Percentiles rank a stretch among this genome's conserved stretches.
Evolutionary conservation across 2,329 filamentous ascomycete genomes (phyloP).

Genomic region (Fusarium aywerte): DNA sequence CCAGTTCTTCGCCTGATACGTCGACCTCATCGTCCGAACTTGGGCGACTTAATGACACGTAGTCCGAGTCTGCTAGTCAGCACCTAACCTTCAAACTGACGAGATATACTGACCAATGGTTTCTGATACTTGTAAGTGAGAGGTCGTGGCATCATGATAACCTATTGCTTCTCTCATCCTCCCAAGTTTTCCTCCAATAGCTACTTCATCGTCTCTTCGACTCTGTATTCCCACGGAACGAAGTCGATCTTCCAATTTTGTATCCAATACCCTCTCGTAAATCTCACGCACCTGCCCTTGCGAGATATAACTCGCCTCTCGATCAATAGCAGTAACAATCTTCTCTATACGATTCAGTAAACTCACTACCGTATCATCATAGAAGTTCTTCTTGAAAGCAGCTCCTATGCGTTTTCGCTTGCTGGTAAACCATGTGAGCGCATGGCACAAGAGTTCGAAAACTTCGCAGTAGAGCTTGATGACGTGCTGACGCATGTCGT

Average conservation of each 20-base stretch:
- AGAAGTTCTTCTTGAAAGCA: background rate
- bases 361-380: background rate
- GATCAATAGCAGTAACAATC: background rate
- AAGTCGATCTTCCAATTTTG: background rate
- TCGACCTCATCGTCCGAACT: background rate
- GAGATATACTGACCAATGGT: too few species aligned
- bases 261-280: background rate
- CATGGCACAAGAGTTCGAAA: background rate
- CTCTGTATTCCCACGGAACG: background rate
- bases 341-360: background rate
- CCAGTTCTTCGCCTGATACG: background rate
- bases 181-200: background rate
- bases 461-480: background rate
- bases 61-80: too few species aligned
- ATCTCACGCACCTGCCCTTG: background rate
- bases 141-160: accelerated
- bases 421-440: background rate
- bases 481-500: background rate
- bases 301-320: background rate
- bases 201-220: background rate
- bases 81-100: too few species aligned
- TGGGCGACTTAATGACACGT: too few species aligned
- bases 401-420: background rate
- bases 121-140: accelerated
- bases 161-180: background rate